Evolutionary conservation across 164 flowering plant species (phyloP), one percentile per base, ranked within the genome.

Genomic region (Vitis labrusca): DNA sequence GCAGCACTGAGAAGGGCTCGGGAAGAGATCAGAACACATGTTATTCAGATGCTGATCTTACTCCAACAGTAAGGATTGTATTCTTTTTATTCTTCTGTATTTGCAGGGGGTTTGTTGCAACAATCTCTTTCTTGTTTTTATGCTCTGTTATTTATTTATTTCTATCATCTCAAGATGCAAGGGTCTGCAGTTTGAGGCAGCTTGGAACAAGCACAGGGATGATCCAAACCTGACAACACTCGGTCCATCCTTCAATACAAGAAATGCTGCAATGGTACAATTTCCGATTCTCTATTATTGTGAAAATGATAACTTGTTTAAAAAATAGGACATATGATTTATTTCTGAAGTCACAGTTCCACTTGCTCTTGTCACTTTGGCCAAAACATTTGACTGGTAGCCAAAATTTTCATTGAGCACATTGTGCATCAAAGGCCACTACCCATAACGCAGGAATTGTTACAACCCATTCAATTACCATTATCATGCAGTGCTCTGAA

Each of bases 191-290:
- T 89, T 92, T 74, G 87, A 88, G 77, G 78, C 79, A 71, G 86
- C 86, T 63, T 92, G 97, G 94, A 69, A 70, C 54, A 90, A 89
- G 83, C 83, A 91, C 83, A 82, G 69, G 73, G 86, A 89, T 71
- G 95, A 91, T 68, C 87, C 89, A 54, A 87, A 91, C 77, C 77
- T 94, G 80, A 54, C 60, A 12, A 29, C 70, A 48, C 80, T 89
- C 57, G 55, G 65, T 49, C 32, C 77, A 63, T 71, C 81, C 59
- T 67, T 79, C 32, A 64, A 71, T 19, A 73, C 65, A 70, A 73
- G 29, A 55, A 50, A 71, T 64, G 13, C 55, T 17, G 29, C 71
- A 9, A 58, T 29, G 68, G 74, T 77, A 69, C 59, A 55, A 64
- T 29, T 58, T 29, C 16, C 29, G 8, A 14, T 66, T 19, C 13